Conservation (phyloP, 495 filamentous ascomycete species). For the Penicillium manginii region DNA sequence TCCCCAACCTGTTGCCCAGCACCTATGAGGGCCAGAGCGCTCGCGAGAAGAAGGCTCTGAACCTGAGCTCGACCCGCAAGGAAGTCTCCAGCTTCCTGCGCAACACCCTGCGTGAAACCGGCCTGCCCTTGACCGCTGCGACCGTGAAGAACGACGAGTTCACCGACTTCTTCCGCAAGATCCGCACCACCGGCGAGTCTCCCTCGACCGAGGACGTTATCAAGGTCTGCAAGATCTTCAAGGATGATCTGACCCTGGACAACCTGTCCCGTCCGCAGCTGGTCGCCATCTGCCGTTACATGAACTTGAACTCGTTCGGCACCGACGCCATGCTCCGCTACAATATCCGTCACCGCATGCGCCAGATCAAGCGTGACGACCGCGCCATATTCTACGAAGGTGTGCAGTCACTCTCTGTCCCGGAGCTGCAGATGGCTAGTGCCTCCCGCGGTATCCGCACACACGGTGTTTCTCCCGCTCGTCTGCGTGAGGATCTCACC, state of each 20-base stretch:
- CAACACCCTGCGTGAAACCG: slow-evolving; percentile 88
- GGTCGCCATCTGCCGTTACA: slow-evolving; percentile 96
- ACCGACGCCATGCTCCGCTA: slow-evolving; percentile 98
- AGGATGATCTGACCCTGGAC: slow-evolving; percentile 96
- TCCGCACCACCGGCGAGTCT: slow-evolving; percentile 85
- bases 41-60: slow-evolving; percentile 84
- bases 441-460: slow-evolving; percentile 91
- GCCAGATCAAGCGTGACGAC: slow-evolving; percentile 98
- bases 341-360: slow-evolving; percentile 95
- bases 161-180: slow-evolving; percentile 96
- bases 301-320: slow-evolving; percentile 96
- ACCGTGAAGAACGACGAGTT: slow-evolving; percentile 95
- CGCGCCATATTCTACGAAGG: slow-evolving; percentile 94
- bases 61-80: slow-evolving; percentile 82
- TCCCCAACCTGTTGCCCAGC: slow-evolving; percentile 95
- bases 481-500: slow-evolving; percentile 87
- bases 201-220: slow-evolving; percentile 91
- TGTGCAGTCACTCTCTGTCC: slow-evolving; percentile 87
- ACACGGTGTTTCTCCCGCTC: slow-evolving; percentile 83
- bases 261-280: slow-evolving; percentile 95
- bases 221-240: slow-evolving; percentile 99
- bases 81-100: slow-evolving; percentile 93
- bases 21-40: slow-evolving; percentile 93
- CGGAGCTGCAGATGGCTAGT: slow-evolving; percentile 89
- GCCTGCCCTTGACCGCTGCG: slow-evolving; percentile 80